These are phyloP conservation scores for Phytophthora palmivora DNA, from an alignment of 352 stramenopile species.

Conservation along the genomic window DNA sequence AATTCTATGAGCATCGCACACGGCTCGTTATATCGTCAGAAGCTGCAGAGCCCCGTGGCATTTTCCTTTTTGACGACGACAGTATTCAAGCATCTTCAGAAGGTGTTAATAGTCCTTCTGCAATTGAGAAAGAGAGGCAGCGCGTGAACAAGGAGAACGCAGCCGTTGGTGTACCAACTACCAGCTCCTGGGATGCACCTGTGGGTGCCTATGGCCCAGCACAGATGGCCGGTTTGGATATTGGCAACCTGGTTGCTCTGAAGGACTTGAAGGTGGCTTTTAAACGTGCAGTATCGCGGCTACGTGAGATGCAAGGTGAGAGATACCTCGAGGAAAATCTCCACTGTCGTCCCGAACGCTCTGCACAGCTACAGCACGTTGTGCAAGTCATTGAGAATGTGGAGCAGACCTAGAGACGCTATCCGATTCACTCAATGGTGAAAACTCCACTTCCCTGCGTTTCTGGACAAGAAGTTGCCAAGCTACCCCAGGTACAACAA, in stretches of 20 bases:
- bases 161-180: conserved; percentile 57
- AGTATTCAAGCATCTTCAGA: conserved; percentile 39
- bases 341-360: conserved; percentile 30
- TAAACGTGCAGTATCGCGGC: conserved; percentile 78
- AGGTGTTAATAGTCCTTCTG: conserved; percentile 24
- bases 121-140: conserved; percentile 45
- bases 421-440: too few relatives aligned
- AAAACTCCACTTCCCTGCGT: too few relatives aligned
- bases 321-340: conserved; percentile 70
- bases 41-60: conserved; percentile 38
- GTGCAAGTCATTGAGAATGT: conserved; percentile 25
- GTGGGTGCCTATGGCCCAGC: conserved; percentile 63
- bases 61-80: conserved; percentile 81
- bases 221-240: conserved; percentile 62
- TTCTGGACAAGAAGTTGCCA: too few relatives aligned
- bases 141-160: conserved; percentile 54
- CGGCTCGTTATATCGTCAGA: conserved; percentile 64
- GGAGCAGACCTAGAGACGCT: too few relatives aligned
- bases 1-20: conserved; percentile 94
- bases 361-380: conserved; percentile 32
- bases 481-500: too few relatives aligned
- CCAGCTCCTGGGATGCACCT: conserved; percentile 74
- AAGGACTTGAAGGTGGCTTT: conserved; percentile 82
- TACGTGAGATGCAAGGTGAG: conserved; percentile 88
- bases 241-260: conserved; percentile 71